Conservation (phyloP, 495 filamentous ascomycete genomes). For the Penicillium chermesinum region DNA sequence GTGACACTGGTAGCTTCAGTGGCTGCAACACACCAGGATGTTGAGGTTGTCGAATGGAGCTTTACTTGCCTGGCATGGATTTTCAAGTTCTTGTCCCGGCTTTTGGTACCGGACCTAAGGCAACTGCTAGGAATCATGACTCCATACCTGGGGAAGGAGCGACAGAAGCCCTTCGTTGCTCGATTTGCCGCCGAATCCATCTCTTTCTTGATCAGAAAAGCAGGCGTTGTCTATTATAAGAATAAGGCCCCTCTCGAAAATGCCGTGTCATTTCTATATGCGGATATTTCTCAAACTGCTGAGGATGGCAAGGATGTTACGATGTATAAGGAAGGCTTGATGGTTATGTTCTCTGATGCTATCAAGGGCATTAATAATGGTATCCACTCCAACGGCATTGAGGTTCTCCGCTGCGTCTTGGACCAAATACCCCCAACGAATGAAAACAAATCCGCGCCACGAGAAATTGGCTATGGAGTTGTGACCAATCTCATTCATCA, state of each 20-base stretch:
- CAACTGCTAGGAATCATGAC: slow-evolving; percentile 78
- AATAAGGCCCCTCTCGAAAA: slow-evolving; percentile 60
- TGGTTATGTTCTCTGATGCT: slow-evolving; percentile 84
- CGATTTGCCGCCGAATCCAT: slow-evolving; percentile 92
- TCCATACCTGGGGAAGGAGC: slow-evolving; percentile 77
- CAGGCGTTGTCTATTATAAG: slow-evolving; percentile 66
- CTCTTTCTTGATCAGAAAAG: slow-evolving; percentile 89
- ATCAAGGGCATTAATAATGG: slow-evolving; percentile 75
- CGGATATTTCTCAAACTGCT: slow-evolving; percentile 55
- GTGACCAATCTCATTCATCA: slow-evolving; percentile 78
- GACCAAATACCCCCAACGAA: slow-evolving; percentile 43
- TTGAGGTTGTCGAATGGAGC: slow-evolving; percentile 92
- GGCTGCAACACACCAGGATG: slow-evolving; percentile 56
- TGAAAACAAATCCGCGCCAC: slow-evolving; percentile 39
- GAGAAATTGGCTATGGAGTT: slow-evolving; percentile 66
- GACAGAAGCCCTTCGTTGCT: slow-evolving; percentile 75
- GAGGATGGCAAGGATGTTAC: slow-evolving; percentile 46
- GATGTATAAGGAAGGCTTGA: slow-evolving; percentile 75
- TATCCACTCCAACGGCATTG: slow-evolving; percentile 72
- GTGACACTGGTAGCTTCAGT: slow-evolving; percentile 63
- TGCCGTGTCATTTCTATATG: slow-evolving; percentile 62
- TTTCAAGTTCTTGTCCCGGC: slow-evolving; percentile 89
- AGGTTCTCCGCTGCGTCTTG: slow-evolving; percentile 63
- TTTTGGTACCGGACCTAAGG: slow-evolving; percentile 78
- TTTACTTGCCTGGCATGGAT: slow-evolving; percentile 92